A percentile compares a stretch with the other conserved stretches of the same genome.
Conservation (phyloP, 2,329 filamentous ascomycete genomes). For the Diaporthe sp. region DNA sequence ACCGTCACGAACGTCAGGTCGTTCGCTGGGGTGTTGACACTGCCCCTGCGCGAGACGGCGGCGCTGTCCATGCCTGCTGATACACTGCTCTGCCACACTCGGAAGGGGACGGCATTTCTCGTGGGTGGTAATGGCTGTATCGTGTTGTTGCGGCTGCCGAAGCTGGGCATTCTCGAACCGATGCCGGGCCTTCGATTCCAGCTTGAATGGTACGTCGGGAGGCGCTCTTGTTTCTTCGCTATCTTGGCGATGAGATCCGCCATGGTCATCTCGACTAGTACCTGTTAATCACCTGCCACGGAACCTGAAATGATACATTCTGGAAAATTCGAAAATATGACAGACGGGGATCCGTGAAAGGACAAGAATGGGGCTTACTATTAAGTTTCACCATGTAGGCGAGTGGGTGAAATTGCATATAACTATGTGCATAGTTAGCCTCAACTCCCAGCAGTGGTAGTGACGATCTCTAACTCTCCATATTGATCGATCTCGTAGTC, state of each 20-base stretch:
- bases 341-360: background rate
- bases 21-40: background rate
- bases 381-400: slow-evolving; percentile 60
- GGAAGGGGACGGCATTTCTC: slow-evolving; percentile 24
- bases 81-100: slow-evolving; percentile 6
- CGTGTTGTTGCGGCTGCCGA: slow-evolving; percentile 6
- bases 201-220: slow-evolving; percentile 15
- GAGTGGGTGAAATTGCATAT: slow-evolving; percentile 61
- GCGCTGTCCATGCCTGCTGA: slow-evolving; percentile 18
- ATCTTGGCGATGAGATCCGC: slow-evolving; percentile 59
- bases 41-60: slow-evolving; percentile 1
- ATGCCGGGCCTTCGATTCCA: background rate
- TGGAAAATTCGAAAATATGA: background rate
- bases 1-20: background rate
- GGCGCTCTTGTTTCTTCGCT: slow-evolving; percentile 26
- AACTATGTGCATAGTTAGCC: slow-evolving; percentile 42
- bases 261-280: slow-evolving; percentile 59
- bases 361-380: background rate
- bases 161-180: background rate
- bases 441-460: background rate
- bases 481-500: background rate
- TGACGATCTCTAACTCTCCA: background rate
- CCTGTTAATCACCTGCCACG: background rate
- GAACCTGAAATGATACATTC: background rate
- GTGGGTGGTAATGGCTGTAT: slow-evolving; percentile 10